Evolutionary conservation across 768 basidiomycete species (phyloP).

Genomic region (Hypholoma sublateritium): DNA sequence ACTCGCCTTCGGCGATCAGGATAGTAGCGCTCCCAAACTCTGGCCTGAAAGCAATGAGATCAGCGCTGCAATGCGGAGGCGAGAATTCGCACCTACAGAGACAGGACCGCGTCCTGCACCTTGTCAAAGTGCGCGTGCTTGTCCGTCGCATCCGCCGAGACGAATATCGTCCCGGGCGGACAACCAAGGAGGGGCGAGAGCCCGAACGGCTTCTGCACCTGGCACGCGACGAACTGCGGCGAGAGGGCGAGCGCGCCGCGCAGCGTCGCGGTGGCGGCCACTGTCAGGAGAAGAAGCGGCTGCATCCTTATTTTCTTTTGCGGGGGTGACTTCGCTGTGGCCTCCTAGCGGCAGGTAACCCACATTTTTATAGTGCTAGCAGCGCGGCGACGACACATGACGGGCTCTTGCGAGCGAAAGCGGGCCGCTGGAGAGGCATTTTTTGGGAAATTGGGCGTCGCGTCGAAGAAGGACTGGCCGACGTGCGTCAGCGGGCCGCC

Average conservation of each 20-base stretch:
- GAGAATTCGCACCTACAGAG: slow-evolving; percentile 41
- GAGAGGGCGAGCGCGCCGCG: slow-evolving; percentile 35
- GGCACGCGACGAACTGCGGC: slow-evolving; percentile 46
- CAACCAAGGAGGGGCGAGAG: slow-evolving; percentile 51
- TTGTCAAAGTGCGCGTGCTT: slow-evolving; percentile 42
- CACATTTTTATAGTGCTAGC: neutral
- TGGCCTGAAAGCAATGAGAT: slow-evolving; percentile 31
- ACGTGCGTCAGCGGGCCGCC: neutral
- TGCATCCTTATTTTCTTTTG: too few species aligned
- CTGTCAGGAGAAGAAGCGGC: neutral
- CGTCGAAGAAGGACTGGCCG: neutral
- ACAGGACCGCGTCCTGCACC: slow-evolving; percentile 55
- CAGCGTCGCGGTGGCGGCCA: neutral
- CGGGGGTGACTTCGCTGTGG: too few species aligned
- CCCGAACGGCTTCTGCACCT: slow-evolving; percentile 43
- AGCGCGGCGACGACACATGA: slow-evolving; percentile 1
- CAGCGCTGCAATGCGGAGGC: neutral
- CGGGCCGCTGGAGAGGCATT: neutral
- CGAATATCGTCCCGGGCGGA: slow-evolving; percentile 58
- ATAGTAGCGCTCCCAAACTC: slow-evolving; percentile 41
- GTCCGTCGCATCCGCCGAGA: slow-evolving; percentile 47
- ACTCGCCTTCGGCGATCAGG: slow-evolving; percentile 57
- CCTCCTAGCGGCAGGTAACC: too few species aligned
- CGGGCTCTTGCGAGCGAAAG: neutral
- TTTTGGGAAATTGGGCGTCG: neutral